A percentile compares a stretch with the other conserved stretches of the same genome.
phyloP scores from a whole-genome alignment of 78 protist species.

The Mastigamoeba balamuthi region DNA sequence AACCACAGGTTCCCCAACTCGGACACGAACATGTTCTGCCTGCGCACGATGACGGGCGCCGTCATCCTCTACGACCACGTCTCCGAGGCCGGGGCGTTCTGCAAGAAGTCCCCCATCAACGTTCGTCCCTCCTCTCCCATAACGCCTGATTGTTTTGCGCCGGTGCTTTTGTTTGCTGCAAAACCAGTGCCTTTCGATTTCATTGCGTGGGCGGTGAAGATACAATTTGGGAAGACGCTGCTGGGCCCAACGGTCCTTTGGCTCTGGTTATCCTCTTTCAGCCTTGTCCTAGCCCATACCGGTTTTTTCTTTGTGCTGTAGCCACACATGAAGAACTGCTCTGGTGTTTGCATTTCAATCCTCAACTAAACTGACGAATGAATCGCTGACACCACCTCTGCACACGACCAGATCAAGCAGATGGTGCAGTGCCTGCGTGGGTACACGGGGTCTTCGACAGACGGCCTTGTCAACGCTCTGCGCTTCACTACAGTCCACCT shows the following conservation, averaged over 20 bases:
- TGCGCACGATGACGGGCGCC: slow-evolving; percentile 63
- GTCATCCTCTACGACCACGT: slow-evolving; percentile 67
- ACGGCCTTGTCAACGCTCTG: slow-evolving; percentile 60
- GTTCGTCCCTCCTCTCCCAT: slow-evolving; percentile 6
- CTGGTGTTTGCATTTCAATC: too few species aligned
- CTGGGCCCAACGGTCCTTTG: too few species aligned
- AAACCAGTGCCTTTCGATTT: too few species aligned
- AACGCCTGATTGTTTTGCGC: too few species aligned
- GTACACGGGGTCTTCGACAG: slow-evolving; percentile 15
- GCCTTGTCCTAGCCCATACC: too few species aligned
- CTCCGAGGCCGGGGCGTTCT: slow-evolving; percentile 58
- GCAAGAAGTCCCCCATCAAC: slow-evolving; percentile 52
- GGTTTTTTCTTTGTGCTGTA: too few species aligned
- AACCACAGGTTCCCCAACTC: slow-evolving; percentile 12
- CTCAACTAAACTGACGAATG: too few species aligned
- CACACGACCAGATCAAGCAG: slow-evolving; percentile 17
- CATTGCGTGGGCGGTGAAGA: too few species aligned
- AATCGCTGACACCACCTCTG: too few species aligned
- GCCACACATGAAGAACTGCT: too few species aligned
- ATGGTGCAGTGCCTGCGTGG: slow-evolving; percentile 35
- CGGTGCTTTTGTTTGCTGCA: too few species aligned
- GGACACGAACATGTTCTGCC: slow-evolving; percentile 59
- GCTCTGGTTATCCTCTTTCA: too few species aligned
- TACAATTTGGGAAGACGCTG: background rate
- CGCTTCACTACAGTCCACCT: slow-evolving; percentile 69